Base-by-base conservation (phyloP, 257 asterid genomes). In the Solanum sejunctum region DNA sequence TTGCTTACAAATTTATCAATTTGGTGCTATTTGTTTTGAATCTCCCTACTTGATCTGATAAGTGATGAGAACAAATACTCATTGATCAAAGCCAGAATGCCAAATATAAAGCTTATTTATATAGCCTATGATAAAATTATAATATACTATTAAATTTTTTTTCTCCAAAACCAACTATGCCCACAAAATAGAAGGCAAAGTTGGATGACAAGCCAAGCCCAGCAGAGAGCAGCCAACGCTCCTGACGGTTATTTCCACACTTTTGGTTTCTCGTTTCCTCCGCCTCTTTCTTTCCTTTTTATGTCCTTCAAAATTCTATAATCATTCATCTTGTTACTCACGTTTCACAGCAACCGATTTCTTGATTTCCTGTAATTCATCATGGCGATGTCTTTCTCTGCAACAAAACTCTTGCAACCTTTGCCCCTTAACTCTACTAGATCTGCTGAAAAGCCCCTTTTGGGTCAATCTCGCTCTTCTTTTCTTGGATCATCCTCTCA, bases 351-450 rank as follows among this genome's bases (percentile, higher is more conserved):
- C 12, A 4, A 15, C 32, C 36, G 58, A 21, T 47, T 61, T 67
- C 77, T 49, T 80, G 67, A 85, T 80, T 60, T 57, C 45, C 70
- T 18, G 6, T 8, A 72, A 52, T n/a, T 17, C 26, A 51, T 21
- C 26, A 93, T 93, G 97, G 95, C 97, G 32, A 69, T 61, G 75
- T 85, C 91, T 75, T 91, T 93, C 75, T 93, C 97, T 36, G 90
- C 97, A 28, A 63, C 96, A 80, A 90, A 89, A 86, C 87, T 92
- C 86, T 47, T 88, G 86, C 96, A 89, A 78, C 90, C 92, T 75
- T 85, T 92, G 84, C 58, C 89, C 52, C 86, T 88, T 54, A 86
- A 73, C 89, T 89, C 95, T 21, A 47, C 91, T 88, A 92, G 97
- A 94, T 94, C 94, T 88, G 90, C 91, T 69, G 92, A 91, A n/a